Conservation (phyloP, 2,329 filamentous ascomycete species). For the Penicillium hordei region DNA sequence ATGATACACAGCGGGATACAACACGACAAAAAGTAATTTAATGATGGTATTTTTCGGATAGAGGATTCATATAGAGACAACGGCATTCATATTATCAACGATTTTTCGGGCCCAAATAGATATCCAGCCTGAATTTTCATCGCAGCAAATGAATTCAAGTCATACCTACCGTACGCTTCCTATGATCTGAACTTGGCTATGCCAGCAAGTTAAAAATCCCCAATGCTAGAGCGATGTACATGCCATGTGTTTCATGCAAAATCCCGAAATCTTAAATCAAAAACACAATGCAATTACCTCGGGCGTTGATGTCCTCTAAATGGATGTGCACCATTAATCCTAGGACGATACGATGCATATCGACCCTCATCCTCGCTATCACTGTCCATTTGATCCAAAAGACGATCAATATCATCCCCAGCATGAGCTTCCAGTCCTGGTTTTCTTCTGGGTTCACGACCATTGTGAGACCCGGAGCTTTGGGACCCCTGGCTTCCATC, state of each 20-base stretch:
- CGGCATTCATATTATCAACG: conserved; percentile 3
- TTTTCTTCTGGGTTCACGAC: conserved; percentile 7
- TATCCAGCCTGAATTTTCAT: neutral
- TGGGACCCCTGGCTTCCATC: conserved; percentile 23
- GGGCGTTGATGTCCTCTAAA: conserved; percentile 6
- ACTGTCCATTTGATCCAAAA: conserved; percentile 43
- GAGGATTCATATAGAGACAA: conserved; percentile 1
- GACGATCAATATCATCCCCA: conserved; percentile 43
- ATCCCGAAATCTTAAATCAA: neutral
- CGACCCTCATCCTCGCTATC: conserved; percentile 37
- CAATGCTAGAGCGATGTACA: neutral
- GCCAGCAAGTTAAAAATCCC: neutral
- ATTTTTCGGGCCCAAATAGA: neutral
- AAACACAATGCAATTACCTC: conserved; percentile 12
- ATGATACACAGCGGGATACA: neutral
- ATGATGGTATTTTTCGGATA: neutral
- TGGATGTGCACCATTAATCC: conserved; percentile 8
- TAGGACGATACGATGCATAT: conserved; percentile 17
- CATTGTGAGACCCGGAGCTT: conserved; percentile 12
- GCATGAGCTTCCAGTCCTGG: conserved; percentile 34
- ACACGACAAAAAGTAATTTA: conserved; percentile 5
- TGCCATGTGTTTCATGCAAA: neutral
- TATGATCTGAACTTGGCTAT: neutral
- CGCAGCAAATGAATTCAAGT: neutral
- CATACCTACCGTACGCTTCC: neutral